phyloP scores from a whole-genome alignment of 768 basidiomycete species.

The Kwoniella heveanensis region DNA sequence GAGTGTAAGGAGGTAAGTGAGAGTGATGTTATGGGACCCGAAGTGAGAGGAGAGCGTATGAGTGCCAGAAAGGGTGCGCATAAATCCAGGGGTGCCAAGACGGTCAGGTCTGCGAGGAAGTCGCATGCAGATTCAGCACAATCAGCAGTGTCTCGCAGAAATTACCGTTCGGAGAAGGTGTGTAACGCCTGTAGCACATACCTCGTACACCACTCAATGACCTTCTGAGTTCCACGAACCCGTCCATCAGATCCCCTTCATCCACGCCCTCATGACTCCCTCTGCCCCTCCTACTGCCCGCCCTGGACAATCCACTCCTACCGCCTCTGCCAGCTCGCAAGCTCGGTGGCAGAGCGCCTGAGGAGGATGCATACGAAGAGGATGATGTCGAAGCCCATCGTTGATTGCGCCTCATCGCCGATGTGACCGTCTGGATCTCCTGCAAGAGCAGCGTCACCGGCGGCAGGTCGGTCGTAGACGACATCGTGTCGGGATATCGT shows the following conservation, averaged over 20 bases:
- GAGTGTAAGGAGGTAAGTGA: slow-evolving; percentile 84
- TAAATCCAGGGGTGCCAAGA: slow-evolving; percentile 57
- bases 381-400: slow-evolving; percentile 74
- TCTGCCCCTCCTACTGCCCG: slow-evolving; percentile 40
- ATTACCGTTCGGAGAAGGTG: too few relatives aligned
- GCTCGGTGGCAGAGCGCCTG: slow-evolving; percentile 32
- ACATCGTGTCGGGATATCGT: background rate
- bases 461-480: slow-evolving; percentile 34
- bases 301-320: slow-evolving; percentile 10
- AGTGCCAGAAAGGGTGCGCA: slow-evolving; percentile 89
- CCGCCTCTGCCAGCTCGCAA: slow-evolving; percentile 21
- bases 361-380: slow-evolving; percentile 34
- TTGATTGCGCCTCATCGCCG: slow-evolving; percentile 95
- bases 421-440: slow-evolving; percentile 88
- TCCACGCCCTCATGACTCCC: slow-evolving; percentile 62
- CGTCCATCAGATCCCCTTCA: slow-evolving; percentile 84
- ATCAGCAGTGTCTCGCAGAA: too few relatives aligned
- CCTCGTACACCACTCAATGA: slow-evolving; percentile 66
- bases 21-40: slow-evolving; percentile 95
- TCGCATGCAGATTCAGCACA: too few relatives aligned
- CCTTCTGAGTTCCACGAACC: slow-evolving; percentile 83
- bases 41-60: slow-evolving; percentile 88
- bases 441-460: slow-evolving; percentile 66
- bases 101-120: slow-evolving; percentile 38
- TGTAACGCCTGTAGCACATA: slow-evolving; percentile 62